Evolutionary conservation across 345 rosid genomes (phyloP).

Genomic region (Syzygium aromaticum): DNA sequence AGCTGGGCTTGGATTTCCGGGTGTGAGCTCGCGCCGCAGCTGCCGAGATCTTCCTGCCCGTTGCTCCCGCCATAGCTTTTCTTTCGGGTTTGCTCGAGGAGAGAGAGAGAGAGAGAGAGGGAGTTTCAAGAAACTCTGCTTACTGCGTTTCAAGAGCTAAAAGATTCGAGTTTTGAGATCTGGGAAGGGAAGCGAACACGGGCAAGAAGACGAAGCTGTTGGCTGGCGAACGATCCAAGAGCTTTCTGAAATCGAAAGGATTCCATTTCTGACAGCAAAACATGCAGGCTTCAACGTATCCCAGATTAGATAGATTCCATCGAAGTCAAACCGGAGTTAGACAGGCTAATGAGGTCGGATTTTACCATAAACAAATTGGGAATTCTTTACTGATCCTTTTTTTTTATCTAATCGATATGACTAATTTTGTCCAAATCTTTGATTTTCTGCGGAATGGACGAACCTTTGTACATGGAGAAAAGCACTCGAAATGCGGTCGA

Average conservation of each 20-base stretch:
- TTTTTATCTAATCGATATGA: neutral
- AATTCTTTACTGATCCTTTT: neutral
- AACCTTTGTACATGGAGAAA: neutral
- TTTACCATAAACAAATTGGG: neutral
- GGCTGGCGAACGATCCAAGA: too few species aligned
- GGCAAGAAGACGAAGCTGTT: too few species aligned
- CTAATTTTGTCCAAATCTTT: too few species aligned
- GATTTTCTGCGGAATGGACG: too few species aligned
- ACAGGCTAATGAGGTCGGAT: neutral
- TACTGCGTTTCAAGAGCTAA: neutral
- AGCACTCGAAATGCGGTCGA: too few species aligned
- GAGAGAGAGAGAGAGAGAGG: too few species aligned
- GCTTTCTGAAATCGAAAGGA: neutral
- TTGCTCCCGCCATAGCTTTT: slow-evolving; percentile 9
- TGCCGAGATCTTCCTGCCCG: slow-evolving; percentile 11
- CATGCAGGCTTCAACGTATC: neutral
- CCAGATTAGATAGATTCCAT: neutral
- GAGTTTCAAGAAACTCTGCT: neutral
- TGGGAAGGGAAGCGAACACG: too few species aligned
- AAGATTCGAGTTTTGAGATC: too few species aligned
- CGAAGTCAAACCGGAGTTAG: neutral
- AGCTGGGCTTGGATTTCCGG: slow-evolving; percentile 7
- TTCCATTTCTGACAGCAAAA: too few species aligned
- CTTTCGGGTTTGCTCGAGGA: neutral
- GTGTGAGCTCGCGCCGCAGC: slow-evolving; percentile 19